phyloP scores from a whole-genome alignment of 1,284 basidiomycete genomes.

The Microbotryum silenes-acaulis region DNA sequence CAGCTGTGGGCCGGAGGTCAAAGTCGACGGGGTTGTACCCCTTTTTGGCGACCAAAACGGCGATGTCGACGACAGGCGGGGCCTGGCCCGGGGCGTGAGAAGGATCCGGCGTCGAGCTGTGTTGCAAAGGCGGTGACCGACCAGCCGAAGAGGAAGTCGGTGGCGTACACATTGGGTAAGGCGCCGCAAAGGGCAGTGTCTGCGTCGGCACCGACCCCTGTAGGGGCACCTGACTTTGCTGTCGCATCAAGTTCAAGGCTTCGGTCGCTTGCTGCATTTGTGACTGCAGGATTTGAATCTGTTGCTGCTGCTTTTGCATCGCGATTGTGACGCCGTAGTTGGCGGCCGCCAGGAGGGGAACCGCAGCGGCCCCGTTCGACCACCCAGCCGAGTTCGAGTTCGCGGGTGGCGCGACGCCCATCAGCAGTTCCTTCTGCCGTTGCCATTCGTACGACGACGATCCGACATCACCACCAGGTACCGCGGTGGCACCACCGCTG shows the following conservation, averaged over 20 bases:
- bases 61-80: constrained; percentile 60
- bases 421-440: constrained; percentile 24
- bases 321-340: constrained; percentile 10
- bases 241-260: constrained; percentile 1
- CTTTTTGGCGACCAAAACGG: constrained; percentile 71
- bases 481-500: neutral
- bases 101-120: too few species aligned
- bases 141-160: too few species aligned
- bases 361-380: too few species aligned
- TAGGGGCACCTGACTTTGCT: neutral
- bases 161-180: too few species aligned
- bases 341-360: neutral
- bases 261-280: neutral
- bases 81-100: too few species aligned
- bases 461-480: neutral
- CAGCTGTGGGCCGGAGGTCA: constrained; percentile 69
- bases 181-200: neutral
- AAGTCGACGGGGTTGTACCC: constrained; percentile 85
- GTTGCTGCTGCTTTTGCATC: constrained; percentile 23
- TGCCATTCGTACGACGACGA: constrained; percentile 15
- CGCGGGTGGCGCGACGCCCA: constrained; percentile 5
- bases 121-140: too few species aligned
- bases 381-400: neutral
- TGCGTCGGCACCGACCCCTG: neutral
- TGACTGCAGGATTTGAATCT: constrained; percentile 24